These are phyloP conservation scores for Trichosporon faecale DNA, from an alignment of 1,284 basidiomycete species.

Conservation along the genomic window DNA sequence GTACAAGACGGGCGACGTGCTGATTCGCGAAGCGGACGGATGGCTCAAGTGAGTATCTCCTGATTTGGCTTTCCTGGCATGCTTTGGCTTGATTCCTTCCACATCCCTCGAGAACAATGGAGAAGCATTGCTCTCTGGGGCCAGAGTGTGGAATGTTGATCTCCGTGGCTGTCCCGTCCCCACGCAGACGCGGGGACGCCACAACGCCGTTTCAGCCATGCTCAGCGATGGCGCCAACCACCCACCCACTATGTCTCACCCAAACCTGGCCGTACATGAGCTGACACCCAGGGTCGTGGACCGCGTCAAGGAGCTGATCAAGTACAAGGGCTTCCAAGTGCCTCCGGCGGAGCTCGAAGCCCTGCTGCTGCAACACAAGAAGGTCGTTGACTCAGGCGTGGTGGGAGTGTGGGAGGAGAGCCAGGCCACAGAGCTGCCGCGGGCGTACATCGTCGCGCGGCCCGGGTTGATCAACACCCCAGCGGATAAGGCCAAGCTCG, in stretches of 20 bases:
- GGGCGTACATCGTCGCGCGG: slow-evolving; percentile 37
- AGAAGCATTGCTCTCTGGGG: not conserved
- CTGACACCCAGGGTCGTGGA: slow-evolving; percentile 37
- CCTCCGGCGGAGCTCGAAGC: slow-evolving; percentile 79
- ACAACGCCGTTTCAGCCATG: not conserved
- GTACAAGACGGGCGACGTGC: slow-evolving; percentile 82
- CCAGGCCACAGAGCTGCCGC: slow-evolving; percentile 71
- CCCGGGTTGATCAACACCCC: slow-evolving; percentile 3
- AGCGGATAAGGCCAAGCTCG: slow-evolving; percentile 49
- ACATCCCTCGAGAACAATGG: not conserved
- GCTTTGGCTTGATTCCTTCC: too few relatives aligned
- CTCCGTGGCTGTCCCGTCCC: not conserved
- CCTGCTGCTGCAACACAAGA: slow-evolving; percentile 66
- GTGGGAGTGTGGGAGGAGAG: slow-evolving; percentile 63
- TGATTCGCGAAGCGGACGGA: slow-evolving; percentile 62
- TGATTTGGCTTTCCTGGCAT: too few relatives aligned
- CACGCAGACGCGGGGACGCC: not conserved
- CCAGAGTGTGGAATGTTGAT: not conserved
- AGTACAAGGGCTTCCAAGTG: slow-evolving; percentile 65
- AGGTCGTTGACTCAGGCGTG: slow-evolving; percentile 68
- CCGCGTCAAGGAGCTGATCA: slow-evolving; percentile 73
- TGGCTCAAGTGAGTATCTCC: slow-evolving; percentile 54
- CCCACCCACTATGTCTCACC: not conserved
- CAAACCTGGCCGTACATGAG: too few relatives aligned
- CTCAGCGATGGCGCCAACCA: not conserved